Percentiles rank a stretch among this genome's conserved stretches.
phyloP scores from a whole-genome alignment of 2,329 filamentous ascomycete genomes.

The Erysiphe neolycopersici region DNA sequence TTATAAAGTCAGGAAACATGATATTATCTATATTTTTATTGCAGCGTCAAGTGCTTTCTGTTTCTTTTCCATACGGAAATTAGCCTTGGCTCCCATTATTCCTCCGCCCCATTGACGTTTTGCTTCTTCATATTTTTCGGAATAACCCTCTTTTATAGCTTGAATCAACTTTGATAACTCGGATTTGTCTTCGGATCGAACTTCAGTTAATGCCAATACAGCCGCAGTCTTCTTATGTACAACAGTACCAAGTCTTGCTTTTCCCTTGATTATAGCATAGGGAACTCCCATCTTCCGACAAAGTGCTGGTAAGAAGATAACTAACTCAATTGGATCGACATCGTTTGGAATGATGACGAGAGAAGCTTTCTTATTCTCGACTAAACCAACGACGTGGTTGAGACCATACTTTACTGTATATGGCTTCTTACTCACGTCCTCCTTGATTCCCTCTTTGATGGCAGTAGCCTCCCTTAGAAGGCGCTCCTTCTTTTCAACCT shows the following conservation, averaged over 20 bases:
- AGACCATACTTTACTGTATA: conserved; percentile 98
- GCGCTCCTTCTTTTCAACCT: conserved; percentile 99
- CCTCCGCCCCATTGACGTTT: conserved; percentile 96
- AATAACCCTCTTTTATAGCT: conserved; percentile 93
- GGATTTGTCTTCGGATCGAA: conserved; percentile 91
- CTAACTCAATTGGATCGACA: conserved; percentile 97
- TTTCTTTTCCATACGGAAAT: conserved; percentile 36
- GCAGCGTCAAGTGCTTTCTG: conserved; percentile 74
- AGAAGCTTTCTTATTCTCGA: conserved; percentile 99
- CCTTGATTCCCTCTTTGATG: conserved; percentile 98
- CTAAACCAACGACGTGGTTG: conserved; percentile 93
- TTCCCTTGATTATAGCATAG: conserved; percentile 98
- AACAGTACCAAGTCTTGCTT: conserved; percentile 94
- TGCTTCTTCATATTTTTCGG: conserved; percentile 78
- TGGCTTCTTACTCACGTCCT: conserved; percentile 99
- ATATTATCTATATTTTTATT: conserved; percentile 69
- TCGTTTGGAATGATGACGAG: conserved; percentile 98
- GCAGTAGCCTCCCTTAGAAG: conserved; percentile 94
- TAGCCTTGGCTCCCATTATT: conserved; percentile 96
- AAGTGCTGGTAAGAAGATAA: conserved; percentile 94
- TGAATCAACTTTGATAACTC: conserved; percentile 94
- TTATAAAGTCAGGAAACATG: not conserved
- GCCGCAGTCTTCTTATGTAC: conserved; percentile 99
- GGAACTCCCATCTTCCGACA: conserved; percentile 99
- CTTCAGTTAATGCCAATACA: conserved; percentile 85